Percentiles rank a stretch among this genome's conserved stretches.
Evolutionary conservation across 768 basidiomycete species (phyloP).

Genomic region (Tulasnella sp.): DNA sequence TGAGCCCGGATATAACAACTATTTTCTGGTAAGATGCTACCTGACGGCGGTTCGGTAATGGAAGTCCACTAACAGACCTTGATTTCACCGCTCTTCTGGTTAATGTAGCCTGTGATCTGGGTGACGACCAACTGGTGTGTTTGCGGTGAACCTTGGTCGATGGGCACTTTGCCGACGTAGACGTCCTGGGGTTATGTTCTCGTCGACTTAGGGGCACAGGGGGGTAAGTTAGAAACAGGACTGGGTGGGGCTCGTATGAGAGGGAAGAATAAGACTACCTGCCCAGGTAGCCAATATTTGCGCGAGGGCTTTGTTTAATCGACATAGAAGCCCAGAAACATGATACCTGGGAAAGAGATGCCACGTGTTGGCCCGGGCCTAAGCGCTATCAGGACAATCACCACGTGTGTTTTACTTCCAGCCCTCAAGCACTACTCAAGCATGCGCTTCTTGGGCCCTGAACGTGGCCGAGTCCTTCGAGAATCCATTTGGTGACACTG

Average conservation of each 20-base stretch:
- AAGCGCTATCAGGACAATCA: background rate
- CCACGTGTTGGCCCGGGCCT: too few relatives aligned
- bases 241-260: background rate
- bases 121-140: background rate
- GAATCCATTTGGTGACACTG: too few relatives aligned
- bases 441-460: background rate
- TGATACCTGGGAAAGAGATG: too few relatives aligned
- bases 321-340: background rate
- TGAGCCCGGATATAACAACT: background rate
- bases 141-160: background rate
- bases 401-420: background rate
- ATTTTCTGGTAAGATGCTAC: background rate
- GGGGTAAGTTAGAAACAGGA: background rate
- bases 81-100: background rate
- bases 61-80: background rate
- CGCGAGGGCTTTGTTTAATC: background rate
- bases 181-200: background rate
- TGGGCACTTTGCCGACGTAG: background rate
- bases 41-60: background rate
- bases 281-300: background rate
- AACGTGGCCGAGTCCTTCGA: background rate
- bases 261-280: background rate
- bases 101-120: background rate
- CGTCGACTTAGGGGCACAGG: background rate
- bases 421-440: too few relatives aligned